A percentile compares a stretch with the other conserved stretches of the same genome.
Evolutionary conservation across 169 alveolate genomes (phyloP).

Genomic region (Plasmodium knowlesi): DNA sequence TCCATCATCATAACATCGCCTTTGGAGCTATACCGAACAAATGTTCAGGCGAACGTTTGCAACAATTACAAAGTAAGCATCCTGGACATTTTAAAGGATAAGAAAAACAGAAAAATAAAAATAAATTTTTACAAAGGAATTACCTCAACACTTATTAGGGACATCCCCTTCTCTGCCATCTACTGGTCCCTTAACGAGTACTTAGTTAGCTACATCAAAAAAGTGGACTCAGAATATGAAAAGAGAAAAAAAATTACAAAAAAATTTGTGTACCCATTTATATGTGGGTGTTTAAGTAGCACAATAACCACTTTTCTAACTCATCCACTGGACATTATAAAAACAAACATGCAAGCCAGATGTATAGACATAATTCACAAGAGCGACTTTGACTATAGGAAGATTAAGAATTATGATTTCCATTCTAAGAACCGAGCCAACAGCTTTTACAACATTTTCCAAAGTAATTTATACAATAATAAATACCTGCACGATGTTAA

Average conservation of each 20-base stretch:
- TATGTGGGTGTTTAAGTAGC: conserved; percentile 77
- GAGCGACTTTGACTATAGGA: conserved; percentile 70
- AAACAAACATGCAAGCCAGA: conserved; percentile 80
- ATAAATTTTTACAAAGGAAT: conserved; percentile 71
- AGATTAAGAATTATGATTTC: conserved; percentile 62
- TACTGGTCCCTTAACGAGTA: conserved; percentile 78
- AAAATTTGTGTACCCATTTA: conserved; percentile 71
- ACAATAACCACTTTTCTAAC: conserved; percentile 72
- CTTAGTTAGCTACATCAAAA: conserved; percentile 61
- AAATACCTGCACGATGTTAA: conserved; percentile 63
- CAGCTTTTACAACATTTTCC: conserved; percentile 56
- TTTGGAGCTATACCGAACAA: conserved; percentile 64
- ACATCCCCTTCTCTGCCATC: conserved; percentile 76
- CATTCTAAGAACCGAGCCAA: not conserved
- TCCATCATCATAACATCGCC: conserved; percentile 71
- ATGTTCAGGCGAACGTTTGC: conserved; percentile 73
- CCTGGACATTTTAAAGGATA: conserved; percentile 45
- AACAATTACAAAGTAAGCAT: conserved; percentile 50
- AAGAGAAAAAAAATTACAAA: conserved; percentile 20
- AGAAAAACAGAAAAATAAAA: conserved; percentile 63
- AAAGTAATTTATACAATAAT: conserved; percentile 55
- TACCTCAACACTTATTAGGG: conserved; percentile 77
- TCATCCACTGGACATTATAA: conserved; percentile 76
- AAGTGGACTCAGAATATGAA: conserved; percentile 45
- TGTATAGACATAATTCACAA: conserved; percentile 73